A percentile compares a stretch with the other conserved stretches of the same genome.
Evolutionary conservation across 805 yeast species (phyloP).

Genomic region (Suhomyces pyralidae): DNA sequence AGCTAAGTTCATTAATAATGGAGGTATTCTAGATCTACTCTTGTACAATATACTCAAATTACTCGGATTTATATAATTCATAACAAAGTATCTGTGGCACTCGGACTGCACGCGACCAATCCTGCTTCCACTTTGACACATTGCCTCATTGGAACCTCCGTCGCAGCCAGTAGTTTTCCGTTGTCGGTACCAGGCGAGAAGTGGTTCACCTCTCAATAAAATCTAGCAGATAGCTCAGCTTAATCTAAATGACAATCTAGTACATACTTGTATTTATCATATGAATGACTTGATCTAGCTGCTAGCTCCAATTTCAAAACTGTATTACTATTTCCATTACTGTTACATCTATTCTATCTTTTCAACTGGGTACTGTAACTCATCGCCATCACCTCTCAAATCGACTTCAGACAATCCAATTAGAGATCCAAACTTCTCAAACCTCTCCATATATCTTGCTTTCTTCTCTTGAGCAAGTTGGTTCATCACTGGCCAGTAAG

Average conservation of each 20-base stretch:
- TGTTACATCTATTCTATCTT: not conserved
- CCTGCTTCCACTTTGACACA: not conserved
- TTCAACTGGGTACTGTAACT: conserved; percentile 23
- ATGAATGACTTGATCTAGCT: not conserved
- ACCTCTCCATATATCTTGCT: conserved; percentile 63
- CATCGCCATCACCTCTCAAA: conserved; percentile 49
- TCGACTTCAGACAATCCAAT: conserved; percentile 84
- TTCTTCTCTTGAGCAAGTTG: conserved; percentile 59
- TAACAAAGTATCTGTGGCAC: no score
- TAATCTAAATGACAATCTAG: not conserved
- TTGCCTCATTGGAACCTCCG: not conserved
- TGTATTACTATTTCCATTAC: not conserved
- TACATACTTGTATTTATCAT: no score
- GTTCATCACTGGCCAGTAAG: conserved; percentile 73
- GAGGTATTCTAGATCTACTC: not conserved
- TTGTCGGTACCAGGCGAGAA: not conserved
- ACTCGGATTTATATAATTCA: no score
- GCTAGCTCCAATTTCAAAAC: not conserved
- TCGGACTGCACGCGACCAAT: not conserved
- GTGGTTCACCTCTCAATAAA: not conserved
- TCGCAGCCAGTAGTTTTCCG: not conserved
- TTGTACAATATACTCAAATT: no score
- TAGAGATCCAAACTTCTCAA: conserved; percentile 62
- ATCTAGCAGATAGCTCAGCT: not conserved
- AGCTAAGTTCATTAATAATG: not conserved